Evolutionary conservation across 2,329 filamentous ascomycete genomes (phyloP), one percentile per base, ranked within the genome.

Genomic region (Nannizzia gypsea): DNA sequence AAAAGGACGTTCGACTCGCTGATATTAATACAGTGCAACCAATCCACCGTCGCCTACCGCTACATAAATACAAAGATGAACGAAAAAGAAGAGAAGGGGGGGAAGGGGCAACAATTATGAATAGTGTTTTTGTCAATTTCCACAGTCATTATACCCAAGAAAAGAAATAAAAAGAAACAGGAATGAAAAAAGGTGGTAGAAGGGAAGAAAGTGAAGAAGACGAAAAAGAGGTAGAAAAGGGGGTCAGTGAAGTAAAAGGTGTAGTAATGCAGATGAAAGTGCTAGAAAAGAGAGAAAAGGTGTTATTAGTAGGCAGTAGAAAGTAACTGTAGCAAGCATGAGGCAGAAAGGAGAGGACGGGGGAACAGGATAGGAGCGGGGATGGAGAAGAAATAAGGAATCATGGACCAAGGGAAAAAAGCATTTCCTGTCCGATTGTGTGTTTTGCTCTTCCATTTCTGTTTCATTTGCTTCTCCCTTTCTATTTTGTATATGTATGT

Each of bases 111-210:
- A 5, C 31, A 36, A 13, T 8, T 54, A 54, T 31, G 15, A 13
- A 54, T 54, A 34, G 28, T 54, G n/a, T 54, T 31, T 54, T 54
- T 36, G 6, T 36, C 48, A 24, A 22, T 36, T 54, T 54, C 50
- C 50, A 54, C 26, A 28, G 50, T 34, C 50, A 54, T 54, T 54
- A 54, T 54, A 54, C 50, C 55, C 34, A 57, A 56, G 17, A 56
- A 57, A 42, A 57, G 22, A 40, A 57, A 56, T n/a, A 34, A 20
- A 56, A 34, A 55, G 26, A 20, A 9, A 56, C n/a, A 57, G 15
- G 38, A 42, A 42, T n/a, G 28, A 44, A 3, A 44, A 44, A 3
- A 22, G 15, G 54, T 11, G 13, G 13, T 40, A 57, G 34, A 24
- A 34, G 4, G 26, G 34, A 26, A 40, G 15, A 38, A 56, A n/a